Percentiles rank a stretch among this genome's conserved stretches.
phyloP scores from a whole-genome alignment of 495 filamentous ascomycete species.

The Penicillium angulare region DNA sequence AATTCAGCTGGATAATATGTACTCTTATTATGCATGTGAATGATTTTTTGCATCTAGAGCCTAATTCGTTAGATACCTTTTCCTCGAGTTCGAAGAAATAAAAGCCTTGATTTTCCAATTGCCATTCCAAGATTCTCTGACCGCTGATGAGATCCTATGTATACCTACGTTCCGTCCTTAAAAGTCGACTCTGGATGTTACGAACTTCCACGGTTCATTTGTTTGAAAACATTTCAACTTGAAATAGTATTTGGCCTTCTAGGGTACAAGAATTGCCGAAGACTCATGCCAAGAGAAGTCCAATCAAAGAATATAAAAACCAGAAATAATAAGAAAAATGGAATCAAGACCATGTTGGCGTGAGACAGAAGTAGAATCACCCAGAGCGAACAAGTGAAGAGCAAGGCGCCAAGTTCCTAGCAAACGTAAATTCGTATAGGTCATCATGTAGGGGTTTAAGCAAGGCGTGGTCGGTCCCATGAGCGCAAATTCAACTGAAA shows the following conservation, averaged over 20 bases:
- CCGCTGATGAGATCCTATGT: not conserved
- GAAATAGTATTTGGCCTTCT: not conserved
- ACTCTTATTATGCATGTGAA: constrained; percentile 16
- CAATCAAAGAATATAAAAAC: not conserved
- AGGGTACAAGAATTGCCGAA: not conserved
- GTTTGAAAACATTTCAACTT: not conserved
- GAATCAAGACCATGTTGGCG: not conserved
- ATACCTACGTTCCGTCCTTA: too few relatives aligned
- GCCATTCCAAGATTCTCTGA: too few relatives aligned
- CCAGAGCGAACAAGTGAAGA: not conserved
- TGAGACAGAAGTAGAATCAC: not conserved
- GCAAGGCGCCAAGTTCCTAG: not conserved
- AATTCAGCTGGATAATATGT: constrained; percentile 35
- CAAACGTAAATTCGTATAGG: constrained; percentile 10
- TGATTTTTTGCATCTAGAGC: constrained; percentile 20
- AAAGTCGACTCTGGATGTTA: too few relatives aligned
- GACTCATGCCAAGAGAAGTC: not conserved
- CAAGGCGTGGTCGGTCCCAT: too few relatives aligned
- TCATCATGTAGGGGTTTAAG: constrained; percentile 7
- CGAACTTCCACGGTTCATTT: too few relatives aligned
- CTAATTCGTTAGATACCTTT: constrained; percentile 9
- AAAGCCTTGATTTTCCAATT: too few relatives aligned
- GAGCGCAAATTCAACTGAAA: too few relatives aligned
- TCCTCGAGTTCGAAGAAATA: constrained; percentile 3
- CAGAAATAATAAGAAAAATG: not conserved